These are phyloP conservation scores for Polytrichum commune DNA, from an alignment of 225 moss, liverwort and hornwort species.

Conservation along the genomic window DNA sequence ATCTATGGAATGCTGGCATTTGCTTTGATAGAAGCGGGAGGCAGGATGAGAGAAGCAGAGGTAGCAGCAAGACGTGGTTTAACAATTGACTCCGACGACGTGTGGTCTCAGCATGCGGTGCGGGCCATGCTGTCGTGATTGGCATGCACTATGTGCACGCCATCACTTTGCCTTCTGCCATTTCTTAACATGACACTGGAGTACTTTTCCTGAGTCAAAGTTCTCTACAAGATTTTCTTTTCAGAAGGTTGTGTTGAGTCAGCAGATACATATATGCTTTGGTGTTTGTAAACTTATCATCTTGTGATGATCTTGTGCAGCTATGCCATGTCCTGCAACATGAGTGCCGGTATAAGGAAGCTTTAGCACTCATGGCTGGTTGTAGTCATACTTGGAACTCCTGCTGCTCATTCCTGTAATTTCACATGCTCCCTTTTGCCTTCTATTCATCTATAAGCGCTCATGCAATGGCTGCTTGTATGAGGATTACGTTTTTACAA, in stretches of 20 bases:
- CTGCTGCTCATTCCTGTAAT: conserved; percentile 73
- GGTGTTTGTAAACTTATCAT: not conserved
- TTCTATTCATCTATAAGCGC: too few relatives aligned
- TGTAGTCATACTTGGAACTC: conserved; percentile 51
- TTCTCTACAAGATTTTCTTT: too few relatives aligned
- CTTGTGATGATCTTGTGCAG: conserved; percentile 34
- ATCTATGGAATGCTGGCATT: conserved; percentile 86
- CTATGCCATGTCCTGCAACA: conserved; percentile 68
- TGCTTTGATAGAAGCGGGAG: conserved; percentile 67
- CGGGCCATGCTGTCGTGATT: conserved; percentile 16
- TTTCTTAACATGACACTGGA: conserved; percentile 10
- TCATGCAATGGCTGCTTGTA: too few relatives aligned
- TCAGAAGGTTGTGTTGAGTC: not conserved
- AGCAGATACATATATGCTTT: not conserved
- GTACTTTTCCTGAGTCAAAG: not conserved
- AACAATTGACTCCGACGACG: conserved; percentile 60
- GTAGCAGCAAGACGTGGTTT: conserved; percentile 53
- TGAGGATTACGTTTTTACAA: too few relatives aligned
- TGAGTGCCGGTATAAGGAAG: conserved; percentile 69
- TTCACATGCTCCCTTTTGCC: not conserved
- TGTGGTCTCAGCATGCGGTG: conserved; percentile 89
- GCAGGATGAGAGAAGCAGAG: conserved; percentile 63
- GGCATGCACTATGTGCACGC: conserved; percentile 27
- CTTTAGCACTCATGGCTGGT: conserved; percentile 50
- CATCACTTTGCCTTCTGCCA: conserved; percentile 22